Evolutionary conservation across 495 filamentous ascomycete species (phyloP), one percentile per base, ranked within the genome.

Genomic region (Pseudotulostoma volvatum): DNA sequence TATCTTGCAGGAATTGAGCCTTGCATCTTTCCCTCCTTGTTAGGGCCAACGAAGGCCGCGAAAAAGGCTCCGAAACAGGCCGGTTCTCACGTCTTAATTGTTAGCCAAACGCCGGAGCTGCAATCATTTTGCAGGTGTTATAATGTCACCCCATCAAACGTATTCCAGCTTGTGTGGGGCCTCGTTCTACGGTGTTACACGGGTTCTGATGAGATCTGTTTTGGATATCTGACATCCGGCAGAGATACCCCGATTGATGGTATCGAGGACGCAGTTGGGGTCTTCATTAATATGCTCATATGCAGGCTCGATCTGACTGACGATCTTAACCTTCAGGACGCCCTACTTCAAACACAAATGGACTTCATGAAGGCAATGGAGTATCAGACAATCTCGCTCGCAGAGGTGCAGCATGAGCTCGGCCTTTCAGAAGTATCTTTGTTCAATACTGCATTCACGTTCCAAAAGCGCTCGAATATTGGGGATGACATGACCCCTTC

Each of bases 131-230:
- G 59, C 41, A 48, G 50, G n/a, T 37, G 31, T 3, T 36, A 39
- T 9, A 44, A 44, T n/a, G 40, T 59, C 7, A 57, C 59, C 4
- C 40, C 58, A 5, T 45, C 45, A 18, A 44, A 39, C 4, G 15
- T 66, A 1, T 52, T 74, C 30, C 60, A 73, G 32, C 48, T 68
- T 31, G 67, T 59, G 1, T 77, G 74, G 74, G 67, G 60, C 1
- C 36, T 77, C 8, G 61, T 75, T 0, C 49, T 77, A 11, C 56
- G 64, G 21, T 59, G 54, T 19, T 75, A 73, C 42, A 70, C 70
- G 1, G 64, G 63, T 3, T 58, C 59, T 7, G 60, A 71, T 18
- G 64, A 70, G 31, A 56, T 76, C 14, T 68, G 64, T 39, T 79
- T 77, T 44, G 73, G 73, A 0, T 64, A 60, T 39, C 52, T 53